Conservation (phyloP, 768 basidiomycete genomes). For the Rhizopogon vulgaris region DNA sequence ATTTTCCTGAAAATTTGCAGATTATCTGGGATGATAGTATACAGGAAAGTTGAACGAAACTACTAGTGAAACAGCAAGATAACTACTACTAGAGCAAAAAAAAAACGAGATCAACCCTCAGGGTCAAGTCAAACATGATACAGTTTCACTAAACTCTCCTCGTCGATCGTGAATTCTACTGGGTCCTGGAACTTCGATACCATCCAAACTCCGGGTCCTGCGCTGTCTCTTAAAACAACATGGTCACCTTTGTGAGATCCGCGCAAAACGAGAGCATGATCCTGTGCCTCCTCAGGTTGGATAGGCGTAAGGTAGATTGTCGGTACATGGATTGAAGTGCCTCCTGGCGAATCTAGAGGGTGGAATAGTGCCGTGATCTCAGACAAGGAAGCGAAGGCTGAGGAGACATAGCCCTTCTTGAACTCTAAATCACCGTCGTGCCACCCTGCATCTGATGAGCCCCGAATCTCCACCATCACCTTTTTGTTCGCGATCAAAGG, state of each 20-base stretch:
- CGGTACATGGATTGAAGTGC: slow-evolving; percentile 31
- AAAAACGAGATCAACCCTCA: background rate
- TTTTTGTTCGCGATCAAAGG: slow-evolving; percentile 21
- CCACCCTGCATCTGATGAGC: slow-evolving; percentile 19
- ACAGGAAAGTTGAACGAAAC: background rate
- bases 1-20: too few species aligned
- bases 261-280: slow-evolving; percentile 45
- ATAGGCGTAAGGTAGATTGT: slow-evolving; percentile 37
- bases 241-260: slow-evolving; percentile 37
- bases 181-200: slow-evolving; percentile 15
- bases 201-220: slow-evolving; percentile 23
- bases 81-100: background rate
- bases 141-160: slow-evolving; percentile 21
- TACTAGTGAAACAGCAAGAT: background rate
- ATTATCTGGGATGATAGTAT: background rate
- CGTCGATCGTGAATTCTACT: slow-evolving; percentile 7
- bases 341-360: slow-evolving; percentile 25
- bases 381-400: slow-evolving; percentile 18
- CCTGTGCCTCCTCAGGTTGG: slow-evolving; percentile 31
- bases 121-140: slow-evolving; percentile 5
- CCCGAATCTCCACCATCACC: slow-evolving; percentile 22
- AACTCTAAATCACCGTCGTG: slow-evolving; percentile 23
- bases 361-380: slow-evolving; percentile 24
- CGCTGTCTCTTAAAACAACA: slow-evolving; percentile 38
- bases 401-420: slow-evolving; percentile 21